phyloP scores from a whole-genome alignment of 768 basidiomycete species.

The Royoungia palumana region DNA sequence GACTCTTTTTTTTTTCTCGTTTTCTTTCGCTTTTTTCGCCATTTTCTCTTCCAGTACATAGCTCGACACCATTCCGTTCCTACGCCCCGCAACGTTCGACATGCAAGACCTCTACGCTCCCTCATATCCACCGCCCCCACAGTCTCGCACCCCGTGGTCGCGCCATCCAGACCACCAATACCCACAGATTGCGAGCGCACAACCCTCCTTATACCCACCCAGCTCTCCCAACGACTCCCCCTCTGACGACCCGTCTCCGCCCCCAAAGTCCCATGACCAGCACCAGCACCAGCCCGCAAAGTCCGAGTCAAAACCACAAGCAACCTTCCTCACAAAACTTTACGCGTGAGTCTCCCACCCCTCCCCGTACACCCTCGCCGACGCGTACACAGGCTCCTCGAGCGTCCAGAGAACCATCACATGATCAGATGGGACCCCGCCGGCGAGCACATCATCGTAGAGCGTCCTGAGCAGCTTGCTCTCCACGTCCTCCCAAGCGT shows the following conservation, averaged over 20 bases:
- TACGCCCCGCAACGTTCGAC: constrained; percentile 40
- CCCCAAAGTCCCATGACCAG: constrained; percentile 37
- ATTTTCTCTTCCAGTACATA: constrained; percentile 33
- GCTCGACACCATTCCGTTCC: constrained; percentile 37
- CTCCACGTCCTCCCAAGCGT: constrained; percentile 91
- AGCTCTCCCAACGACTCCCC: constrained; percentile 41
- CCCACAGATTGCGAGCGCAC: constrained; percentile 33
- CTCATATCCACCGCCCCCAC: constrained; percentile 33
- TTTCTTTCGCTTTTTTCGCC: constrained; percentile 29
- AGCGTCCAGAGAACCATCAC: constrained; percentile 89
- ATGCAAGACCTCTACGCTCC: constrained; percentile 49
- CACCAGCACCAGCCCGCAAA: constrained; percentile 53
- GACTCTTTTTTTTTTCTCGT: constrained; percentile 24
- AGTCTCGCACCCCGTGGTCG: constrained; percentile 41
- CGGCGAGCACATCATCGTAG: constrained; percentile 94
- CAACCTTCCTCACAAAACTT: constrained; percentile 95
- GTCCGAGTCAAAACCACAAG: constrained; percentile 78
- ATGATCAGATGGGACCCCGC: constrained; percentile 97
- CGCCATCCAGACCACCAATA: constrained; percentile 32
- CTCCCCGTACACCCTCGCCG: constrained; percentile 11
- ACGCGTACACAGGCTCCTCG: constrained; percentile 61
- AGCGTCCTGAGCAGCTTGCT: constrained; percentile 89
- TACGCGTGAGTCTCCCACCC: constrained; percentile 70
- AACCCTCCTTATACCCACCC: constrained; percentile 33
- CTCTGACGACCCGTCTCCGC: constrained; percentile 47